Evolutionary conservation across 768 basidiomycete species (phyloP).

Genomic region (Kwoniella sp.): DNA sequence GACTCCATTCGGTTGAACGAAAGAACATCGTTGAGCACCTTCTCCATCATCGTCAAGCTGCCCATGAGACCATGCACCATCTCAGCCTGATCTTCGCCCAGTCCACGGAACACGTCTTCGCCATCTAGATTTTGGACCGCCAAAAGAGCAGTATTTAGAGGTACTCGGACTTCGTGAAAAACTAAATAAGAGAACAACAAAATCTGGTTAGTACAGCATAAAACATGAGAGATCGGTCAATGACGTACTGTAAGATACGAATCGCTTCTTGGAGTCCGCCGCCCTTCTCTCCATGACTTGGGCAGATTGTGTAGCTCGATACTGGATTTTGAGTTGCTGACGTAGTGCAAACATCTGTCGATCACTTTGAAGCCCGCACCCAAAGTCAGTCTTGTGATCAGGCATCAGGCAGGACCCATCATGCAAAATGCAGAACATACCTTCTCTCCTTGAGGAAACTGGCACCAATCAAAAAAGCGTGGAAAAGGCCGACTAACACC

Average conservation of each 20-base stretch:
- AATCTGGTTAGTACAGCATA: neutral
- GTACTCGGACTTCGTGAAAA: constrained; percentile 61
- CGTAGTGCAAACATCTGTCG: constrained; percentile 69
- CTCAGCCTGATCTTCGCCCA: constrained; percentile 69
- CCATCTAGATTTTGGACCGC: constrained; percentile 93
- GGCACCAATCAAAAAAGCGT: constrained; percentile 74
- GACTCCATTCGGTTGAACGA: constrained; percentile 54
- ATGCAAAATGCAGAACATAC: neutral
- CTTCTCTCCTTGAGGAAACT: constrained; percentile 59
- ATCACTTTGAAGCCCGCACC: constrained; percentile 53
- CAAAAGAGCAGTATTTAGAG: constrained; percentile 65
- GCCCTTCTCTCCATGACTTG: constrained; percentile 73
- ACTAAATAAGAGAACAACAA: constrained; percentile 27
- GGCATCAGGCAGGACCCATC: neutral
- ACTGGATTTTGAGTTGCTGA: constrained; percentile 75
- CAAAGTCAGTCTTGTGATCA: neutral
- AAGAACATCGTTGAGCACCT: constrained; percentile 56
- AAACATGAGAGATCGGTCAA: neutral
- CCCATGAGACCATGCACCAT: constrained; percentile 74
- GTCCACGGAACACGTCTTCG: constrained; percentile 65
- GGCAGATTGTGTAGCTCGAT: constrained; percentile 68
- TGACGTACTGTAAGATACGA: constrained; percentile 57
- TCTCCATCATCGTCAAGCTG: constrained; percentile 55
- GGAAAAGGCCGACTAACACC: constrained; percentile 75
- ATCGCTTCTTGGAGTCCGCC: constrained; percentile 77